A percentile compares a stretch with the other conserved stretches of the same genome.
These are phyloP conservation scores for Roridomyces roridus DNA, from an alignment of 768 basidiomycete genomes.

Conservation along the genomic window DNA sequence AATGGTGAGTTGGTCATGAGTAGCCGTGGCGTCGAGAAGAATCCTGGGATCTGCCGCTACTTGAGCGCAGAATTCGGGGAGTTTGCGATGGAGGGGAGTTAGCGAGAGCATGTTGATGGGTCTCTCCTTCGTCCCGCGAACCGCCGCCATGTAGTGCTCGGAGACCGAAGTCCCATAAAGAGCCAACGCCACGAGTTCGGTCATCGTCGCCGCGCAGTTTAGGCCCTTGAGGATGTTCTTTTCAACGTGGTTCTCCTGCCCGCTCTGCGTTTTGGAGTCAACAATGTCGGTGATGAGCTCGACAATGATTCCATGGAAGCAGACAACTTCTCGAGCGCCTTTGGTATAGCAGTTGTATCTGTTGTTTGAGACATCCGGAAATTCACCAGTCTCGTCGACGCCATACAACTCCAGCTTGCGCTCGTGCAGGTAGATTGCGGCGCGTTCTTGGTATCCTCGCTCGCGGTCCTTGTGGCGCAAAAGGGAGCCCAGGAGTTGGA, in stretches of 20 bases:
- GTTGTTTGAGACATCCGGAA: conserved; percentile 24
- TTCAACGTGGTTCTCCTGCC: conserved; percentile 29
- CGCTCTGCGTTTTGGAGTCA: conserved; percentile 21
- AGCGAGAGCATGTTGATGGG: background rate
- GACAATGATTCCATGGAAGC: conserved; percentile 13
- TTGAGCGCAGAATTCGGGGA: background rate
- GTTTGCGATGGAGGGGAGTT: background rate
- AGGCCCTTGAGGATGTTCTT: conserved; percentile 28
- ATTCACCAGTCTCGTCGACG: conserved; percentile 5
- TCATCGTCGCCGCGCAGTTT: conserved; percentile 23
- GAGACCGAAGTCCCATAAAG: conserved; percentile 27
- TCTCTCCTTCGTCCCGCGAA: background rate
- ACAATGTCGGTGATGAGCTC: conserved; percentile 22
- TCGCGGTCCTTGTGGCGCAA: conserved; percentile 35
- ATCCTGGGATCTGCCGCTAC: background rate
- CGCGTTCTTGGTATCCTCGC: conserved; percentile 31
- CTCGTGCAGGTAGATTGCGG: conserved; percentile 15
- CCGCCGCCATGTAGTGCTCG: conserved; percentile 28
- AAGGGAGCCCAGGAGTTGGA: conserved; percentile 29
- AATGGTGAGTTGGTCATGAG: background rate
- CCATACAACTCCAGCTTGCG: conserved; percentile 14
- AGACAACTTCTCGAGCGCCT: conserved; percentile 23
- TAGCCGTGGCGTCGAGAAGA: background rate
- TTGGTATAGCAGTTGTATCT: conserved; percentile 12
- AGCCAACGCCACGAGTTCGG: conserved; percentile 28